phyloP scores from a whole-genome alignment of 768 basidiomycete species.

The Suillus luteus region DNA sequence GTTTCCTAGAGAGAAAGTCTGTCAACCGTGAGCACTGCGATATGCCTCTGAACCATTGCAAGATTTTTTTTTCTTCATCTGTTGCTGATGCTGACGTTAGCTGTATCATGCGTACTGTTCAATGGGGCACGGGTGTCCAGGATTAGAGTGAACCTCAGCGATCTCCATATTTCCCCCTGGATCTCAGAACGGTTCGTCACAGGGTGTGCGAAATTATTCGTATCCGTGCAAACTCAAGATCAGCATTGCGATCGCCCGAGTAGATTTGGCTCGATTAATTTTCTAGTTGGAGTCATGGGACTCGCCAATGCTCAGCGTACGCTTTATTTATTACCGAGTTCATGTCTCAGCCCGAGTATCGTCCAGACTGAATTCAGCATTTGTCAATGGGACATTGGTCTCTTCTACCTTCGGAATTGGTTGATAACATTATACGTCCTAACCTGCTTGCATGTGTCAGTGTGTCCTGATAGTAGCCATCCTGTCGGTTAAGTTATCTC shows the following conservation, averaged over 20 bases:
- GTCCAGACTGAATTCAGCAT: slow-evolving; percentile 59
- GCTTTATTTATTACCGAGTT: slow-evolving; percentile 74
- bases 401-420: slow-evolving; percentile 51
- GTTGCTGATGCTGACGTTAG: neutral
- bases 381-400: slow-evolving; percentile 62
- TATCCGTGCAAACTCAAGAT: neutral
- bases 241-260: slow-evolving; percentile 54
- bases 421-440: slow-evolving; percentile 60
- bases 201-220: slow-evolving; percentile 1
- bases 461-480: slow-evolving; percentile 3
- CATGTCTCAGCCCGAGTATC: slow-evolving; percentile 73
- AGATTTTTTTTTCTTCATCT: neutral
- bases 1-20: slow-evolving; percentile 67
- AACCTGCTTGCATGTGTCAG: neutral
- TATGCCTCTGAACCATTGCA: slow-evolving; percentile 3
- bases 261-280: slow-evolving; percentile 62
- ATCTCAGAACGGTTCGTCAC: slow-evolving; percentile 62
- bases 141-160: slow-evolving; percentile 69
- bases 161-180: slow-evolving; percentile 80
- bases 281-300: slow-evolving; percentile 75
- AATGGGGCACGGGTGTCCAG: slow-evolving; percentile 88
- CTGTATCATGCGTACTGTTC: slow-evolving; percentile 44
- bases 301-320: slow-evolving; percentile 81
- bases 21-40: slow-evolving; percentile 59
- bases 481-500: slow-evolving; percentile 46